Evolutionary conservation across 306 rosid species (phyloP), one percentile per base, ranked within the genome.

Genomic region (Pyrus betulifolia): DNA sequence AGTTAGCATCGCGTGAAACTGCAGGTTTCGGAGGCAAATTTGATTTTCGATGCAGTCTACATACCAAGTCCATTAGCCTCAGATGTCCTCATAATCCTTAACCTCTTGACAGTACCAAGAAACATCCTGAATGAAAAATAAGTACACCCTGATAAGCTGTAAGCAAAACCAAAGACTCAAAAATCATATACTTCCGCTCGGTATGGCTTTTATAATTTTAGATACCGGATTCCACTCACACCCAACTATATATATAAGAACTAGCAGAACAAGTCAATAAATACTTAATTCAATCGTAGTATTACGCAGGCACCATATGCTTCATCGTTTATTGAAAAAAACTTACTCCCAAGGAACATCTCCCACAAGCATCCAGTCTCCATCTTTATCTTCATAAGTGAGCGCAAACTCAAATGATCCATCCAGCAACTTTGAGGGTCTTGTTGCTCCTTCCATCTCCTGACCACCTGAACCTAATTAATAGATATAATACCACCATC

Each of bases 281-380:
- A 3, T 23, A 59, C 42, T 23, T 33, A 38, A 38, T 22, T 64
- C 42, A 31, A 57, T 28, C 35, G 1, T 57, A 22, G 35, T 11
- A 72, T 21, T 31, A 51, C 17, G 35, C 17, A 4, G 55, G 55
- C 55, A 15, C 21, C 8, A 51, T 15, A 51, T 6, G 8, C 55
- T 51, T 51, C 55, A 5, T 46, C 8, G 8, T 51, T 55, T 31
- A 64, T 30, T 19, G 64, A 78, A 52, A 33, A 55, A 33, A 15
- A 52, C 93, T 69, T 88, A 92, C 97, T 87, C 87, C 98, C 97
- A 95, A 55, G 99, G 97, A 83, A 95, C 99, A 84, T 95, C 99
- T 38, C 99, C 99, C 73, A 92, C 98, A 64, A 95, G 98, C 97
- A 95, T 95, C 98, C 98, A 95, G 81, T 95, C 98, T 81, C 96